These are phyloP conservation scores for Loxodes magnus DNA, from an alignment of 73 alveolate genomes.

Conservation along the genomic window DNA sequence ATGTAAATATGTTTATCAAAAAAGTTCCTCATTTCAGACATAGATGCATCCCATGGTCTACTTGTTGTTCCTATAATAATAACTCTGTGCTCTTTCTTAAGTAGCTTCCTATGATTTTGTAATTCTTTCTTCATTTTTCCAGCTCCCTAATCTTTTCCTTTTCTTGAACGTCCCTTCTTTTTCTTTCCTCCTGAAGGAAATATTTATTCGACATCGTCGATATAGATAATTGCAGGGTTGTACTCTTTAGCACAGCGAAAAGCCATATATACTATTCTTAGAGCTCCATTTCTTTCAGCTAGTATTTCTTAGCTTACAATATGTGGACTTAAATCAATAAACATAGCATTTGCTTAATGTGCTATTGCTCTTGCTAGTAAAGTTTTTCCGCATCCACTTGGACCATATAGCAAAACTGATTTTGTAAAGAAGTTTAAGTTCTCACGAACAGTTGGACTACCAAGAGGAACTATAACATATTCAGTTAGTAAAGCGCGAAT, in stretches of 20 bases:
- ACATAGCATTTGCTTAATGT: conserved; percentile 78
- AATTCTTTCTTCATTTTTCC: conserved; percentile 36
- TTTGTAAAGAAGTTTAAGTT: conserved; percentile 39
- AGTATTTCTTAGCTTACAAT: conserved; percentile 37
- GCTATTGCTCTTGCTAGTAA: conserved; percentile 93
- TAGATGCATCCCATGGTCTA: conserved; percentile 53
- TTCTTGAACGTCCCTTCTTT: conserved; percentile 46
- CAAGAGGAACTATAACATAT: conserved; percentile 62
- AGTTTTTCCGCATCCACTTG: conserved; percentile 95
- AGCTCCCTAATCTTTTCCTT: conserved; percentile 46
- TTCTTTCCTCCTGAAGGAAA: conserved; percentile 66
- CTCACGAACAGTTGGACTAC: conserved; percentile 56
- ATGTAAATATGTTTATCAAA: conserved; percentile 65
- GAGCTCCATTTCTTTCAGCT: conserved; percentile 54
- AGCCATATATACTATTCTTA: conserved; percentile 53
- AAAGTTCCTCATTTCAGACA: conserved; percentile 54
- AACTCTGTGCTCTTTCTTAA: conserved; percentile 56
- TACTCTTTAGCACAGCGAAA: conserved; percentile 66
- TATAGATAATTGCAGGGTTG: conserved; percentile 72
- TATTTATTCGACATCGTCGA: conserved; percentile 75
- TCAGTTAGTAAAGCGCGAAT: conserved; percentile 58
- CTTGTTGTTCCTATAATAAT: conserved; percentile 65
- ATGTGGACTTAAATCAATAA: conserved; percentile 70
- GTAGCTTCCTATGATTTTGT: conserved; percentile 38
- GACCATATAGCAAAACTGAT: conserved; percentile 85